Evolutionary conservation across 768 basidiomycete species (phyloP).

Genomic region (Mycena leptocephala): DNA sequence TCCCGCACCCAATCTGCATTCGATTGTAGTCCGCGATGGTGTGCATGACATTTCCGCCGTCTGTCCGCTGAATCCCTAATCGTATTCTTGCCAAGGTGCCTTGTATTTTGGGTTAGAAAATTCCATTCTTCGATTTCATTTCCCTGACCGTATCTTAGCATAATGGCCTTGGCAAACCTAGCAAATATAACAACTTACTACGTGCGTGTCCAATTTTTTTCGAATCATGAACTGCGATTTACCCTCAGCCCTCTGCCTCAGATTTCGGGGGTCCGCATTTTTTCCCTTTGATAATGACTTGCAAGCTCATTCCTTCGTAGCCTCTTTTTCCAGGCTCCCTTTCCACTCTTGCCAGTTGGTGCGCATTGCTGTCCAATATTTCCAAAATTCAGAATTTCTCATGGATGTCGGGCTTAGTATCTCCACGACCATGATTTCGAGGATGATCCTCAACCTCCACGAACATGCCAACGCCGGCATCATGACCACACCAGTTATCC

Average conservation of each 20-base stretch:
- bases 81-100: not conserved
- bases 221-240: not conserved
- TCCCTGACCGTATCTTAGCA: not conserved
- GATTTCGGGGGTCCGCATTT: not conserved
- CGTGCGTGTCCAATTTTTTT: not conserved
- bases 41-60: not conserved
- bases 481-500: not conserved
- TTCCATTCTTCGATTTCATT: not conserved
- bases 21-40: constrained; percentile 54
- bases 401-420: constrained; percentile 35
- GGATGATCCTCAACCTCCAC: constrained; percentile 57
- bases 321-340: not conserved
- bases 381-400: no score
- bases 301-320: not conserved
- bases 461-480: constrained; percentile 32
- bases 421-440: constrained; percentile 54
- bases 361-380: not conserved
- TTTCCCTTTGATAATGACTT: not conserved
- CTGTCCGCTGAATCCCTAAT: not conserved
- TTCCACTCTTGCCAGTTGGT: not conserved
- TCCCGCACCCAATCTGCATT: constrained; percentile 13
- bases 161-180: constrained; percentile 15
- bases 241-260: not conserved
- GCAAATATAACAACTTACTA: constrained; percentile 21
- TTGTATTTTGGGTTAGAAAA: constrained; percentile 3